phyloP scores from a whole-genome alignment of 768 basidiomycete genomes.

The Stropharia rugosoannulata region DNA sequence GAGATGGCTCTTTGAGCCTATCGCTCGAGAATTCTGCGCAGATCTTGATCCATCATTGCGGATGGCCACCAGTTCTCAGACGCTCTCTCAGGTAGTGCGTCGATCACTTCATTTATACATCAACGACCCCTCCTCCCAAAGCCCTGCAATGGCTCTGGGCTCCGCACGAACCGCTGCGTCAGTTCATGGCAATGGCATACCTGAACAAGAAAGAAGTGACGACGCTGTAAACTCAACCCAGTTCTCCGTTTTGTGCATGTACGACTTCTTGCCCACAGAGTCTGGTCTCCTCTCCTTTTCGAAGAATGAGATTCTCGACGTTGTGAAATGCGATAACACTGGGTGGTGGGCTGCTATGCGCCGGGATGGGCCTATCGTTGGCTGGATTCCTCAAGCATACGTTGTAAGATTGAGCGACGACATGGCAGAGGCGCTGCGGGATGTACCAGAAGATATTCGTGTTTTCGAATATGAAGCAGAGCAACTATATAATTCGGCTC shows the following conservation, averaged over 20 bases:
- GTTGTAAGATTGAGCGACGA: slow-evolving; percentile 54
- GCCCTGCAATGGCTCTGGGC: slow-evolving; percentile 22
- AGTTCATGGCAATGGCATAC: slow-evolving; percentile 17
- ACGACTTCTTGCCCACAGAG: slow-evolving; percentile 67
- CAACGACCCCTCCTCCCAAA: slow-evolving; percentile 29
- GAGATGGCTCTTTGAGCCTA: too few species aligned
- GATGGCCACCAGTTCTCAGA: slow-evolving; percentile 23
- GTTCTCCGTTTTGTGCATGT: slow-evolving; percentile 61
- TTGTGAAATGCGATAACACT: slow-evolving; percentile 66
- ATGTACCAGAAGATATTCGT: slow-evolving; percentile 43
- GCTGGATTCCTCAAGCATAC: slow-evolving; percentile 79
- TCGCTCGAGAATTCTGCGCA: neutral
- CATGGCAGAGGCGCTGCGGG: slow-evolving; percentile 46
- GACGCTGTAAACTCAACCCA: slow-evolving; percentile 28
- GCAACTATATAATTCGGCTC: slow-evolving; percentile 38
- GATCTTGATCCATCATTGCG: slow-evolving; percentile 17
- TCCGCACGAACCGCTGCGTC: slow-evolving; percentile 31
- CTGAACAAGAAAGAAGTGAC: neutral
- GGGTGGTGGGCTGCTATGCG: slow-evolving; percentile 86
- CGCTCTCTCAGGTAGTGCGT: slow-evolving; percentile 28
- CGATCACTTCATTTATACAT: slow-evolving; percentile 41
- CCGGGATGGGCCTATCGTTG: slow-evolving; percentile 45
- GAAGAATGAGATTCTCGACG: slow-evolving; percentile 64
- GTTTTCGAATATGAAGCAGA: slow-evolving; percentile 49
- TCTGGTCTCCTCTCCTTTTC: slow-evolving; percentile 59